These are phyloP conservation scores for Vitis rupestris DNA, from an alignment of 164 flowering plant species.

Conservation along the genomic window DNA sequence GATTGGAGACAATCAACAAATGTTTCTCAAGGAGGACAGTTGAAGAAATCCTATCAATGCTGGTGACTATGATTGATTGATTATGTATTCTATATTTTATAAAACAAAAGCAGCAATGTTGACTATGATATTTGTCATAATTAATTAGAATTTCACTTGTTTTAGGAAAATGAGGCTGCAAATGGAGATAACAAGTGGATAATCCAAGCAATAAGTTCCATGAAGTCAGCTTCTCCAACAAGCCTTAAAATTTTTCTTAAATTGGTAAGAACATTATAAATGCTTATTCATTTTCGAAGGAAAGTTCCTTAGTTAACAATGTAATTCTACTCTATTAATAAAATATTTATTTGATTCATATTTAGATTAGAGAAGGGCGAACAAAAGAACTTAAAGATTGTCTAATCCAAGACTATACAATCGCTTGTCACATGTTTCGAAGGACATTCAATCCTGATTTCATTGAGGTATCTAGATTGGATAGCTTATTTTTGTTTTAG, in stretches of 20 bases:
- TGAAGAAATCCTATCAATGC: constrained; percentile 20
- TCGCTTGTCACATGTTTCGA: not conserved
- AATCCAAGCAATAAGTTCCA: not conserved
- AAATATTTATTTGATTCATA: not conserved
- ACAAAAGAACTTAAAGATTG: constrained; percentile 2
- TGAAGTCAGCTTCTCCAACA: constrained; percentile 10
- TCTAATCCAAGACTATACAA: not conserved
- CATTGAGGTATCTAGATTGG: not conserved
- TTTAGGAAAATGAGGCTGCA: constrained; percentile 8
- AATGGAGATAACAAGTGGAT: not conserved
- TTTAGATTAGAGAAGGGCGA: constrained; percentile 12
- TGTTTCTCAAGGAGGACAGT: constrained; percentile 17
- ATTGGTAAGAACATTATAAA: not conserved
- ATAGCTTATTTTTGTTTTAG: too few species aligned
- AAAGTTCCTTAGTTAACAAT: too few species aligned
- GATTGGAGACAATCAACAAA: constrained; percentile 17
- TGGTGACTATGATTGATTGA: constrained; percentile 7
- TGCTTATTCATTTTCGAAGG: not conserved
- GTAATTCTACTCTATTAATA: too few species aligned
- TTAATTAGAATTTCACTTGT: not conserved
- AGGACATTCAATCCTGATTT: constrained; percentile 1
- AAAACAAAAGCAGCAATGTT: too few species aligned
- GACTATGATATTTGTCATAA: too few species aligned
- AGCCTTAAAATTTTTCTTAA: constrained; percentile 5
- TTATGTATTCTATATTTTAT: too few species aligned